These are phyloP conservation scores for Calonectria pseudoturangicola DNA, from an alignment of 2,329 filamentous ascomycete genomes.

Conservation along the genomic window DNA sequence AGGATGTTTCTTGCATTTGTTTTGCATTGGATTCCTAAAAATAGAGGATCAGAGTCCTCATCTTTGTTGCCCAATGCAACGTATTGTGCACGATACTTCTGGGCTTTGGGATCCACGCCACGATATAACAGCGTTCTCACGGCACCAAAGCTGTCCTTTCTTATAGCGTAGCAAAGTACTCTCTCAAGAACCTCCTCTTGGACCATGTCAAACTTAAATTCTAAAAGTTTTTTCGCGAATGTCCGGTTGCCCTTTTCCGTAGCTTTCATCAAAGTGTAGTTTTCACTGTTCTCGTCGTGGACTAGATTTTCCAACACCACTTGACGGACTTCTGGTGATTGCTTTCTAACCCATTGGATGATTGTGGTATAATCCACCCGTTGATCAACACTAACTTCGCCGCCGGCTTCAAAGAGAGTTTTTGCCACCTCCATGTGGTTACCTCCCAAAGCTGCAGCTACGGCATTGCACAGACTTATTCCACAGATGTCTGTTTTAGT, in stretches of 20 bases:
- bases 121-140: conserved; percentile 19
- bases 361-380: neutral
- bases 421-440: neutral
- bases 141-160: neutral
- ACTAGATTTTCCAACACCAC: neutral
- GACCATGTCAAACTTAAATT: neutral
- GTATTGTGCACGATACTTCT: neutral
- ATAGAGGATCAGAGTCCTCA: neutral
- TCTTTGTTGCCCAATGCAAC: too few species aligned
- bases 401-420: neutral
- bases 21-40: neutral
- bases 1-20: neutral
- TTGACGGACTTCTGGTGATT: neutral
- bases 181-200: neutral
- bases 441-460: neutral
- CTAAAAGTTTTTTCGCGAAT: neutral
- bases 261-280: neutral
- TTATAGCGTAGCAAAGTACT: conserved; percentile 1
- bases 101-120: conserved; percentile 8
- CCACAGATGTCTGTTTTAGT: neutral
- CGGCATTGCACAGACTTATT: neutral
- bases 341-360: neutral
- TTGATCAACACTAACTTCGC: too few species aligned
- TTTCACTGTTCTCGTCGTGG: neutral
- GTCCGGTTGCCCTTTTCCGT: neutral